Evolutionary conservation across 148 eudicot species (phyloP).

Genomic region (Persicaria tinctoria): DNA sequence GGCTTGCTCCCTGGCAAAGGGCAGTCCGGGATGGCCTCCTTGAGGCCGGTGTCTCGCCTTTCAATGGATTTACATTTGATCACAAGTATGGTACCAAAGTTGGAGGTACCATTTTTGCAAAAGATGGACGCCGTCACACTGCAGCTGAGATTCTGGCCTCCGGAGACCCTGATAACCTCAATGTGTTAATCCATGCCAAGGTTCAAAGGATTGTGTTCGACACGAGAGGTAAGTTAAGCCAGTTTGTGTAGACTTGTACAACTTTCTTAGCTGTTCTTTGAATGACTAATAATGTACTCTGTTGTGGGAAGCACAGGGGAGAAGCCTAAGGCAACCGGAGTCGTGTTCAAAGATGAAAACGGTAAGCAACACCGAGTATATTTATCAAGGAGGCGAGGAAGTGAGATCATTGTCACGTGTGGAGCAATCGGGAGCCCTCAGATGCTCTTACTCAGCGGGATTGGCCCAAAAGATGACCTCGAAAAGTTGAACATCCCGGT

Average conservation of each 20-base stretch:
- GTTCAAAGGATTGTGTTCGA: conserved; percentile 63
- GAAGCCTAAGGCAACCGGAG: conserved; percentile 73
- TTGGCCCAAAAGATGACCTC: conserved; percentile 74
- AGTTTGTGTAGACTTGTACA: neutral
- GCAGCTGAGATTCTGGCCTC: conserved; percentile 80
- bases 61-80: conserved; percentile 88
- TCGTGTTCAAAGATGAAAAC: conserved; percentile 70
- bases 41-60: conserved; percentile 73
- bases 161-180: conserved; percentile 43
- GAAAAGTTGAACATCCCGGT: conserved; percentile 52
- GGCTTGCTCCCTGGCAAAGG: conserved; percentile 58
- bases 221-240: conserved; percentile 27
- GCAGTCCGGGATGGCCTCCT: conserved; percentile 66
- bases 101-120: conserved; percentile 85
- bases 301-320: conserved; percentile 26
- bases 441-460: conserved; percentile 73
- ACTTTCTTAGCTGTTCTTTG: neutral
- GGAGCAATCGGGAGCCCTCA: conserved; percentile 98
- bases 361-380: conserved; percentile 52
- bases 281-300: neutral
- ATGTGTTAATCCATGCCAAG: conserved; percentile 64
- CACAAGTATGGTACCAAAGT: conserved; percentile 89
- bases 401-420: conserved; percentile 62
- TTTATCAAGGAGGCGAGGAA: conserved; percentile 39
- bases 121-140: conserved; percentile 66